Base-by-base conservation (phyloP, 257 asterid genomes). In the Nicotiana sylvestris region DNA sequence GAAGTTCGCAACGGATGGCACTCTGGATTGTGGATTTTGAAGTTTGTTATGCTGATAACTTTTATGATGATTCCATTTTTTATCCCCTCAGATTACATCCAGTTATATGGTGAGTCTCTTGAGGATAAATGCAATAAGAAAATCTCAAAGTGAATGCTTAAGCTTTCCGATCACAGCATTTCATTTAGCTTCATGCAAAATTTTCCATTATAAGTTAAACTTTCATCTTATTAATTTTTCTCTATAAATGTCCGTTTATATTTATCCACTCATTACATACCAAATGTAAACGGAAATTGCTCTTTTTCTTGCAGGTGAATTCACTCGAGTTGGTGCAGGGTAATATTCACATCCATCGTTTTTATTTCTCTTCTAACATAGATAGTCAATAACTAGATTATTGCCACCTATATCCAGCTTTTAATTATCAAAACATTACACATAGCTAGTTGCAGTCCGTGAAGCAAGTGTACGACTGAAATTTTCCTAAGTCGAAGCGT, bases 241-340 rank as follows among this genome's bases (percentile, higher is more conserved):
- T 43, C n/a, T 46, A 25, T 46, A 72, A 49, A 4, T 1, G 64
- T 27, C 25, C 11, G 60, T 0, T 74, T 3, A 51, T 25, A 51
- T 51, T 15, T 15, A 51, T 25, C 4, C 43, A 74, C 64, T 25
- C 61, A 49, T 74, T 8, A 27, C 7, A 15, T 51, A 51, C 80
- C 21, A 49, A 74, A 74, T 3, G 80, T 74, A 74, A 74, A 27
- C 2, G 9, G 15, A 18, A 49, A 74, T 74, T 1, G 7, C 39
- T 49, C 51, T 27, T 29, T 16, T 76, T 76, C 4, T 77, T 86
- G 90, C 94, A 95, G 99, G 99, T 74, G 99, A 94, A 89, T 85
- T 91, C 62, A 91, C 97, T 84, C 97, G 94, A 70, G 94, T 95
- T 80, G 99, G 99, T 6, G 99, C 97, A 88, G 99, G 99, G 99